phyloP scores from a whole-genome alignment of 306 rosid species.

The Dalbergia cultrata region DNA sequence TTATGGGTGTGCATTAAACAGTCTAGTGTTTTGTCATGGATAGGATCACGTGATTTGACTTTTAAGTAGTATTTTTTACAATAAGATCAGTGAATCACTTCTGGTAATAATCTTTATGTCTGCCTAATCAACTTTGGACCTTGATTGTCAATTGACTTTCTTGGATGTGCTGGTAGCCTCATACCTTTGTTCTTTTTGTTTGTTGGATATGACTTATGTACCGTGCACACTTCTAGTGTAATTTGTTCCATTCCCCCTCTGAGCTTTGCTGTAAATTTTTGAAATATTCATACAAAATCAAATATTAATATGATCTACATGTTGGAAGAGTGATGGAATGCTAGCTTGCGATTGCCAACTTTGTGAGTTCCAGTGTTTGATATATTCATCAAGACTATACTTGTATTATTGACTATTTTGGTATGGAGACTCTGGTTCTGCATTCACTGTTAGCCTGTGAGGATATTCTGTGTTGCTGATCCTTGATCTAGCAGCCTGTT shows the following conservation, averaged over 20 bases:
- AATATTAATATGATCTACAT: constrained; percentile 10
- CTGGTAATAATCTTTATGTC: constrained; percentile 27
- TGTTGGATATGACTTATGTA: constrained; percentile 26
- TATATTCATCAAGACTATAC: constrained; percentile 1
- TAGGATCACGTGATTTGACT: constrained; percentile 25
- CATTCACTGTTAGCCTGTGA: constrained; percentile 19
- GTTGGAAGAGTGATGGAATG: constrained; percentile 19
- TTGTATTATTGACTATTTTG: constrained; percentile 28
- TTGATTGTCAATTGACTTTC: constrained; percentile 14
- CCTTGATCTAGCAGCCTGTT: constrained; percentile 25
- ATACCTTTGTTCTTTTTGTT: constrained; percentile 28
- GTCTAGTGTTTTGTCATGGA: constrained; percentile 24
- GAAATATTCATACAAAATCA: constrained; percentile 12
- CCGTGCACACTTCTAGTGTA: neutral
- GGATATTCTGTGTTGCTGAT: constrained; percentile 32
- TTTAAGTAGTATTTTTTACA: constrained; percentile 20
- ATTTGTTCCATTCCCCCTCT: constrained; percentile 21
- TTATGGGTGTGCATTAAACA: constrained; percentile 1
- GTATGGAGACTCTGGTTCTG: constrained; percentile 24
- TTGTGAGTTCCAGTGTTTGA: constrained; percentile 11
- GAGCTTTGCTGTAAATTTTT: constrained; percentile 19
- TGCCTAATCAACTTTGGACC: constrained; percentile 18
- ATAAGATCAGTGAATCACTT: constrained; percentile 20
- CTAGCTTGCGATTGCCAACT: constrained; percentile 1
- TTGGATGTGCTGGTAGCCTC: constrained; percentile 3